Percentiles rank a stretch among this genome's conserved stretches.
These are phyloP conservation scores for Starmerella ratchasimensis DNA, from an alignment of 805 yeast species.

Conservation along the genomic window DNA sequence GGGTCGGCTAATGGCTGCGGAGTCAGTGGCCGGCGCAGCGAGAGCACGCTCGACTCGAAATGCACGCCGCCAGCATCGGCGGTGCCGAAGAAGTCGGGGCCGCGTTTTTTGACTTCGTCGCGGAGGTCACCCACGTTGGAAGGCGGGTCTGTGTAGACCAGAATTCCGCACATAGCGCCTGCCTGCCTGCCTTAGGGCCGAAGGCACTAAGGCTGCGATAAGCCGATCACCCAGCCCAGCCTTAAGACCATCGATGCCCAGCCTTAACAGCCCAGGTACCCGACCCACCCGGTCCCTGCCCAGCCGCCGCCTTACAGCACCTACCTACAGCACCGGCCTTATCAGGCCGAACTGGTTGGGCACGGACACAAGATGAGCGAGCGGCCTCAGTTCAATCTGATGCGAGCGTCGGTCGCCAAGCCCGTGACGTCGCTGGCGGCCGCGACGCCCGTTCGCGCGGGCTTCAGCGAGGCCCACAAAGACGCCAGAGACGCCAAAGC, in stretches of 20 bases:
- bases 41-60: slow-evolving; percentile 46
- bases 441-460: too few species aligned
- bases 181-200: too few species aligned
- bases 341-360: not conserved
- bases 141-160: slow-evolving; percentile 12
- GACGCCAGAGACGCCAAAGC: too few species aligned
- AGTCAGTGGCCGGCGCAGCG: slow-evolving; percentile 66
- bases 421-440: slow-evolving; percentile 14
- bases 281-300: too few species aligned
- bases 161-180: slow-evolving; percentile 29
- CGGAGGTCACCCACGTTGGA: slow-evolving; percentile 1
- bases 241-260: not conserved
- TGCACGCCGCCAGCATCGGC: not conserved
- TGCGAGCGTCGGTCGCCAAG: slow-evolving; percentile 6
- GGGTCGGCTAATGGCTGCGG: slow-evolving; percentile 46
- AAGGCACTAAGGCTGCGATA: not conserved
- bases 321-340: not conserved
- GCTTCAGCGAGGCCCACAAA: too few species aligned
- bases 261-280: not conserved
- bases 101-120: slow-evolving; percentile 17
- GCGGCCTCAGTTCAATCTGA: slow-evolving; percentile 3
- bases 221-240: not conserved
- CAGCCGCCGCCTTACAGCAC: too few species aligned
- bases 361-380: slow-evolving; percentile 11
- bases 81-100: slow-evolving; percentile 22